Conservation (phyloP, 106 monocot genomes). For the Acorus calamus region DNA sequence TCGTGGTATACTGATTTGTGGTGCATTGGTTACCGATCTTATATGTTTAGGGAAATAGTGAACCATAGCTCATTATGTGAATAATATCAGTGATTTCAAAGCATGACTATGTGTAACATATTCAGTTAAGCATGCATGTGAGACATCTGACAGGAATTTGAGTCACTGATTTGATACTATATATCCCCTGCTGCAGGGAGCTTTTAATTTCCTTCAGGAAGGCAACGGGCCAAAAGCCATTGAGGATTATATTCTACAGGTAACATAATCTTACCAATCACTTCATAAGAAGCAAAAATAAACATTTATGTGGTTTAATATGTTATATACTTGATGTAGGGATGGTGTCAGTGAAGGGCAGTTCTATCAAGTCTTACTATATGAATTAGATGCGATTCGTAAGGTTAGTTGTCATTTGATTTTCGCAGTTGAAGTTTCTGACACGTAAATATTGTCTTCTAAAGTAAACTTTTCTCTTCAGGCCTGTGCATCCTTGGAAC, state of each 20-base stretch:
- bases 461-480: slow-evolving; percentile 1
- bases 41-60: too few relatives aligned
- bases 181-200: slow-evolving; percentile 34
- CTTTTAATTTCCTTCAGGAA: slow-evolving; percentile 77
- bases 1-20: too few relatives aligned
- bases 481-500: slow-evolving; percentile 88
- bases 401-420: slow-evolving; percentile 37
- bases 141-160: background rate
- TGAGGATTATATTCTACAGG: slow-evolving; percentile 89
- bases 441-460: too few relatives aligned
- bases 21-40: too few relatives aligned
- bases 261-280: background rate
- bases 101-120: too few relatives aligned
- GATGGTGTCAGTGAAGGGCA: slow-evolving; percentile 95
- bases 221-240: slow-evolving; percentile 72
- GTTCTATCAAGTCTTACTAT: slow-evolving; percentile 76
- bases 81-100: too few relatives aligned
- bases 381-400: slow-evolving; percentile 89
- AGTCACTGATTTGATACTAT: background rate
- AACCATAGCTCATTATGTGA: too few relatives aligned
- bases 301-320: too few relatives aligned
- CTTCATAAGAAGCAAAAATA: too few relatives aligned
- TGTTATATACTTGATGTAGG: slow-evolving; percentile 14
- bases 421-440: too few relatives aligned
- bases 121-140: too few relatives aligned